Percentiles rank a stretch among this genome's conserved stretches.
Conservation (phyloP, 768 basidiomycete genomes). For the Hydnomerulius pinastri region DNA sequence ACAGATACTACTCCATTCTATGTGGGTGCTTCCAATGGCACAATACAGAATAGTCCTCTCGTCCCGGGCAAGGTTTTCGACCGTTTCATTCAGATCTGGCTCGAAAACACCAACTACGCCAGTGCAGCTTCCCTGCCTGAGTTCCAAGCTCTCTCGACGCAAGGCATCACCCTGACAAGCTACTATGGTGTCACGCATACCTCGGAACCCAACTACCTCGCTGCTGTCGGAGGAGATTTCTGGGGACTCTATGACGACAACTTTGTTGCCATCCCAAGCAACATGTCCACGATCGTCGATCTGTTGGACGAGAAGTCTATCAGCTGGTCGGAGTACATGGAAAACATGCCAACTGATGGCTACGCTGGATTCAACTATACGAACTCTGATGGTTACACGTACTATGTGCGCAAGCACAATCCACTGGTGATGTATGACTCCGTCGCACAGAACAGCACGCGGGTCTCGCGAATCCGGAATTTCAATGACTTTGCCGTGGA, state of each 20-base stretch:
- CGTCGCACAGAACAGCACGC: slow-evolving; percentile 42
- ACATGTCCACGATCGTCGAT: slow-evolving; percentile 60
- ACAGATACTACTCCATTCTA: slow-evolving; percentile 39
- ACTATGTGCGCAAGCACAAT: slow-evolving; percentile 60
- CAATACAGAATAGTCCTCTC: slow-evolving; percentile 38
- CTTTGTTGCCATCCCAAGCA: slow-evolving; percentile 35
- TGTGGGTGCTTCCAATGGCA: slow-evolving; percentile 42
- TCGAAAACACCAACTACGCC: slow-evolving; percentile 62
- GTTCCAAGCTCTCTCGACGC: slow-evolving; percentile 41
- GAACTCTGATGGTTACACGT: slow-evolving; percentile 41
- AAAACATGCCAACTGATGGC: slow-evolving; percentile 55
- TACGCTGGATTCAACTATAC: slow-evolving; percentile 42
- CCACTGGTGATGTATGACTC: slow-evolving; percentile 55
- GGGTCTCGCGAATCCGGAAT: slow-evolving; percentile 50
- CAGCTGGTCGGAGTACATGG: slow-evolving; percentile 64
- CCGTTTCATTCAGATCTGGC: slow-evolving; percentile 56
- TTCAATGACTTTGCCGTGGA: slow-evolving; percentile 66
- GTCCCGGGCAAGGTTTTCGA: slow-evolving; percentile 48
- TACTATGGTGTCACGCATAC: slow-evolving; percentile 57
- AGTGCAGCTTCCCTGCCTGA: slow-evolving; percentile 27
- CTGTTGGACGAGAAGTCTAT: slow-evolving; percentile 57
- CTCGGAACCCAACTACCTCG: slow-evolving; percentile 60
- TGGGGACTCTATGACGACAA: slow-evolving; percentile 50
- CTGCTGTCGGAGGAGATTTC: slow-evolving; percentile 53
- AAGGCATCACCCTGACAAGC: slow-evolving; percentile 50